Evolutionary conservation across 1,139 yeast species (phyloP).

Genomic region (Geotrichum bryndzae): DNA sequence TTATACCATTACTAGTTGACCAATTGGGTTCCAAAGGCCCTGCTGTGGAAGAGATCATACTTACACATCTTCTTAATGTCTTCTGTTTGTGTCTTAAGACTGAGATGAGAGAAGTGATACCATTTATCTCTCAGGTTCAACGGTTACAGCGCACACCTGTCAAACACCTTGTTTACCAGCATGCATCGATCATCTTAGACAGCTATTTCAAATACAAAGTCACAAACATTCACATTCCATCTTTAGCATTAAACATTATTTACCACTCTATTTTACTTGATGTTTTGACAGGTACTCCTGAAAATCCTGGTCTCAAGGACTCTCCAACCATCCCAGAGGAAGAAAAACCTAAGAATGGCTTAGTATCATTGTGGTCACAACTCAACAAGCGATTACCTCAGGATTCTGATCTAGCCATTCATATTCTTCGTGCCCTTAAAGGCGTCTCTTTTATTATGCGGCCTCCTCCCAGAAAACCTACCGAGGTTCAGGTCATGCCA

Average conservation of each 20-base stretch:
- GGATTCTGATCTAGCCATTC: conserved; percentile 13
- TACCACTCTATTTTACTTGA: conserved; percentile 18
- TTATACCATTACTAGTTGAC: conserved; percentile 9
- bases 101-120: conserved; percentile 13
- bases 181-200: conserved; percentile 10
- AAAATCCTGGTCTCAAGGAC: conserved; percentile 15
- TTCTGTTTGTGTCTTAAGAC: conserved; percentile 10
- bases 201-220: conserved; percentile 14
- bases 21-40: conserved; percentile 1
- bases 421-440: conserved; percentile 17
- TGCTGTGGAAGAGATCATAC: conserved; percentile 12
- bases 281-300: conserved; percentile 22
- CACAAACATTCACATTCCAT: conserved; percentile 11
- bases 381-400: conserved; percentile 17
- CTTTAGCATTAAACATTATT: conserved; percentile 14
- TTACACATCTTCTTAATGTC: conserved; percentile 10
- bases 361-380: conserved; percentile 18
- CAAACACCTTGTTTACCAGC: conserved; percentile 13
- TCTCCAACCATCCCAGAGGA: conserved; percentile 16
- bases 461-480: conserved; percentile 21
- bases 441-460: conserved; percentile 22
- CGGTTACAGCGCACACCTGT: conserved; percentile 15
- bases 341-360: conserved; percentile 19
- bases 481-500: conserved; percentile 19
- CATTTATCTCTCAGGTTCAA: conserved; percentile 16